Base-by-base conservation (phyloP, 495 filamentous ascomycete species). In the Aspergillus cristatus region DNA sequence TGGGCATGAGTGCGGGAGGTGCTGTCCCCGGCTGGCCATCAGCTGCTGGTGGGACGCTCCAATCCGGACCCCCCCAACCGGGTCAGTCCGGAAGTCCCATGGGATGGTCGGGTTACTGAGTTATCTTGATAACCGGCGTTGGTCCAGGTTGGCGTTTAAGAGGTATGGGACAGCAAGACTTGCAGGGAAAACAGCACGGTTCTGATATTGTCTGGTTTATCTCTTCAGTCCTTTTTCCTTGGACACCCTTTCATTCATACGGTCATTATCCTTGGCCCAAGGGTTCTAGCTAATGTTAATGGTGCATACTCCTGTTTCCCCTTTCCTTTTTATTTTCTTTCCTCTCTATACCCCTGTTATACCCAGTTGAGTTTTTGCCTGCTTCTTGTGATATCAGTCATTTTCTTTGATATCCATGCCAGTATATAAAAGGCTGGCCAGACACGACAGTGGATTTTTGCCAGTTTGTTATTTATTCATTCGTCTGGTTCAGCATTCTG, bases 91-190 rank as follows among this genome's bases (percentile, higher is more conserved):
- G 63, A 32, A 62, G 58, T 50, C 60, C 63, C 20, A 44, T 67
- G 10, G 63, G 65, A 46, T 67, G 65, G 61, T 67, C 63, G 31
- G 50, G 54, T 14, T 70, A 68, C 51, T 70, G 54, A 44, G 43
- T 40, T 28, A 34, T 40, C 26, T 43, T 43, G 17, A 40, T 45
- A 35, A 32, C 41, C 31, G 48, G 55, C 52, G 48, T 61, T 59
- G 30, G 48, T 43, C 55, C 44, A 44, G 48, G 43, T 43, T 45
- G 48, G 58, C 47, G 54, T 60, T 60, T 41, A 33, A 45, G 26
- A 38, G 37, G 31, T 31, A 18, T 41, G n/a, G n/a, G 26, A 34
- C 38, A 37, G 25, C 46, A 42, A 8, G 8, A 4, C 20, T 24
- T 24, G 41, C 20, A 41, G 45, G 43, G 28, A 29, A 38, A 34